Evolutionary conservation across 768 basidiomycete genomes (phyloP), one percentile per base, ranked within the genome.

Genomic region (Podaxis pistillaris): DNA sequence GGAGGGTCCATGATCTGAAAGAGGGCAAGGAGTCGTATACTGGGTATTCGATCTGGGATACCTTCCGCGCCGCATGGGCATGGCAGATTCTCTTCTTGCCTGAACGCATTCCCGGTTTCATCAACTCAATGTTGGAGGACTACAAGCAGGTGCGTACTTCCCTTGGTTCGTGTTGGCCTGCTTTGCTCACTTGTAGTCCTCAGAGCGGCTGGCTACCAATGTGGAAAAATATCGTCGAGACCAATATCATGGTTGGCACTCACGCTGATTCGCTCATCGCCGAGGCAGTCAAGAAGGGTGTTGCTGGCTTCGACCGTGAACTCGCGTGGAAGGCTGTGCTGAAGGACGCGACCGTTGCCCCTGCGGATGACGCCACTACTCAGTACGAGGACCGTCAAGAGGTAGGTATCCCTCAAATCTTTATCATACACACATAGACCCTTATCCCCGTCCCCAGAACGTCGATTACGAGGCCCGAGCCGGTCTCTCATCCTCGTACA

Each of bases 171-270:
- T 46, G 7, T 17, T 19, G 17, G 4, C 19, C 44, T 3, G 17
- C 64, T 15, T 24, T 26, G 41, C 46, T 63, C 15, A 51, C 22
- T 17, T 36, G 44, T 46, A n/a, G 0, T 30, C 1, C 22, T 2
- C 40, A 82, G 86, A 84, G 89, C 15, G 92, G 92, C 2, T 91
- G 91, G 90, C 74, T 94, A 40, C 92, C 92, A 0, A 93, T 93
- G 91, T 94, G 92, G 92, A 93, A 93, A 75, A 93, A 93, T 64
- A 82, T 93, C 13, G 84, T 89, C 77, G 89, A 94, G 69, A 93
- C 91, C 1, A 94, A 91, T 66, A 92, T 93, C 67, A 94, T 94
- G 91, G 86, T 85, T 15, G 88, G 81, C 9, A 93, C 90, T 0
- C 90, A 94, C 66, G 89, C 90, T 6, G 90, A 91, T 68, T 91